Evolutionary conservation across 345 rosid genomes (phyloP), one percentile per base, ranked within the genome.

Genomic region (Citrus maxima): DNA sequence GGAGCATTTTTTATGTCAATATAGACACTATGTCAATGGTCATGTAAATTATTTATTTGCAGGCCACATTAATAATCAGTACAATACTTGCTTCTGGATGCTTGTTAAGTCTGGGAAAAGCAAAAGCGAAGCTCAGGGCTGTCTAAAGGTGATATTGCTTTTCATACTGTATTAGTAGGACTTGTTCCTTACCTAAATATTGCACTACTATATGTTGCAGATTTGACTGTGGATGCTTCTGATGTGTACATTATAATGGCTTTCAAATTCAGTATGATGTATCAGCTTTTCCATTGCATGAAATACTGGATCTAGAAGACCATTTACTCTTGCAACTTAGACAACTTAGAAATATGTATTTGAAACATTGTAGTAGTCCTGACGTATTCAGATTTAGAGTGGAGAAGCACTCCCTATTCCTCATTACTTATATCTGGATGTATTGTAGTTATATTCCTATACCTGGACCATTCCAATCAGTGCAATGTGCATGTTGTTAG

Each of bases 31-130:
- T 5, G 18, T 49, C 40, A 30, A 37, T 34, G 7, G 19, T 63
- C 30, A 7, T 65, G 25, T 32, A 37, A 14, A 49, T 30, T 80
- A 67, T 40, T 34, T 40, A 74, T 77, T 75, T 84, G 67, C 88
- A 96, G 98, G 98, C 83, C 98, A 93, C 85, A 94, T 96, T 72
- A 96, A 96, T 79, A 93, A 96, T 83, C 97, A 93, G 85, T 94
- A 94, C 77, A 96, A 94, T 79, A 93, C 98, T 51, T 96, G 98
- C 83, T 96, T 94, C 81, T 94, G 99, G 98, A 91, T 83, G 88
- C 97, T 94, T 77, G 94, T 96, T 78, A 89, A 91, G 86, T 91
- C 94, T 35, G 97, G 97, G 25, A 91, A 89, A 81, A 89, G 87
- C 83, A 94, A 90, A 87, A 86, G 82, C 32, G 91, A 88, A 72